A percentile compares a stretch with the other conserved stretches of the same genome.
Evolutionary conservation across 192 early-diverging fungal genomes (phyloP).

Genomic region (Coemansia asiatica): DNA sequence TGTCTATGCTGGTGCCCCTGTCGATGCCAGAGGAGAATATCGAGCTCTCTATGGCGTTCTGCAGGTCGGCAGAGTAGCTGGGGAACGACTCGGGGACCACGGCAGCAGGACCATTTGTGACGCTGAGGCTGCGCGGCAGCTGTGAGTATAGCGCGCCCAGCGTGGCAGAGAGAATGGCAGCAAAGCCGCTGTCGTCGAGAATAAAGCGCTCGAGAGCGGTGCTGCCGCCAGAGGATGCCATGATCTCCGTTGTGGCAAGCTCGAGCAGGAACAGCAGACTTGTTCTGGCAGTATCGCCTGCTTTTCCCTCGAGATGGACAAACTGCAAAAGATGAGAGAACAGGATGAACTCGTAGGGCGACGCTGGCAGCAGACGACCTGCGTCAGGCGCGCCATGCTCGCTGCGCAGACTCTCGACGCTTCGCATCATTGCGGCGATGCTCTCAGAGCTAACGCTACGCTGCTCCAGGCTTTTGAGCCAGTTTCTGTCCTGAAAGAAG

Average conservation of each 20-base stretch:
- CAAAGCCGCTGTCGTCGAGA: constrained; percentile 74
- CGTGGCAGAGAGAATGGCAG: constrained; percentile 76
- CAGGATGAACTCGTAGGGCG: constrained; percentile 74
- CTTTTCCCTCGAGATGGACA: constrained; percentile 84
- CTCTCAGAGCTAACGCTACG: constrained; percentile 35
- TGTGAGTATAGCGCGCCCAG: constrained; percentile 89
- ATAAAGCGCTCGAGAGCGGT: constrained; percentile 81
- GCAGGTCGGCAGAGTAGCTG: constrained; percentile 51
- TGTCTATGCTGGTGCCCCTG: constrained; percentile 66
- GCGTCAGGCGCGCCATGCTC: neutral
- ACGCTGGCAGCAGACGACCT: constrained; percentile 10
- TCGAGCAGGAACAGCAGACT: constrained; percentile 84
- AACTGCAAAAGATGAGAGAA: constrained; percentile 88
- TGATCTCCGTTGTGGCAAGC: constrained; percentile 63
- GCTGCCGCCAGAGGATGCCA: constrained; percentile 49
- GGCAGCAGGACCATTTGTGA: constrained; percentile 47
- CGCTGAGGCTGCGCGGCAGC: constrained; percentile 73
- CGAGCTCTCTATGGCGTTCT: constrained; percentile 49
- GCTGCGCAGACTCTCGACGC: constrained; percentile 46
- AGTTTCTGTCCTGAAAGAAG: constrained; percentile 51
- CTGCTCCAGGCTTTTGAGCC: constrained; percentile 48
- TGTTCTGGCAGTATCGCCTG: constrained; percentile 83
- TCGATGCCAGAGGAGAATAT: constrained; percentile 69
- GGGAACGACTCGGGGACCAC: constrained; percentile 50
- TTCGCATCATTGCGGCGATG: constrained; percentile 53